These are phyloP conservation scores for Bipolaris victoriae DNA, from an alignment of 2,329 filamentous ascomycete genomes.

Conservation along the genomic window DNA sequence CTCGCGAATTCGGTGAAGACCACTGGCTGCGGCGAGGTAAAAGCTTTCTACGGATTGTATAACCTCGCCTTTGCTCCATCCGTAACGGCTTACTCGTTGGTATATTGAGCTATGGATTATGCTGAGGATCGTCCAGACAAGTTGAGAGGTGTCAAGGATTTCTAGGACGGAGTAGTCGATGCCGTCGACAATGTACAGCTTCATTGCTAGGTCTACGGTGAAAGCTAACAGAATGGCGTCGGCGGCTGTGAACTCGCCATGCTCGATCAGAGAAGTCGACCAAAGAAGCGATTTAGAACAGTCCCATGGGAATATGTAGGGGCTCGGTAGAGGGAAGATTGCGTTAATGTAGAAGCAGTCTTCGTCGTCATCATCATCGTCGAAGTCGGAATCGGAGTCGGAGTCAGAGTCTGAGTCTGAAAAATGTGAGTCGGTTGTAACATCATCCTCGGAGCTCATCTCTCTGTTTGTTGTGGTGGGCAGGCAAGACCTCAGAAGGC, in stretches of 20 bases:
- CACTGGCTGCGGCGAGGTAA: background rate
- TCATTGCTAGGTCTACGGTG: constrained; percentile 6
- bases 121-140: background rate
- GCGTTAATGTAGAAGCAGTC: background rate
- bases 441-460: background rate
- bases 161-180: background rate
- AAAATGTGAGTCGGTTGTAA: background rate
- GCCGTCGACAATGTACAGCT: constrained; percentile 1
- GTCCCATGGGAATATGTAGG: background rate
- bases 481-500: background rate
- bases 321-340: background rate
- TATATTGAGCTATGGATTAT: background rate
- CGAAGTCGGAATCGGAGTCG: background rate
- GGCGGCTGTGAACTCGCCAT: background rate
- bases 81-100: background rate
- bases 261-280: background rate
- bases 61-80: background rate
- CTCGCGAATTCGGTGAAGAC: background rate
- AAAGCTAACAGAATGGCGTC: constrained; percentile 6
- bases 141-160: background rate
- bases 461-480: background rate
- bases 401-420: background rate
- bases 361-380: background rate
- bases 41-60: background rate
- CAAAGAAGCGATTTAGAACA: background rate